phyloP scores from a whole-genome alignment of 73 alveolate species.

The Tetrahymena elliotti region DNA sequence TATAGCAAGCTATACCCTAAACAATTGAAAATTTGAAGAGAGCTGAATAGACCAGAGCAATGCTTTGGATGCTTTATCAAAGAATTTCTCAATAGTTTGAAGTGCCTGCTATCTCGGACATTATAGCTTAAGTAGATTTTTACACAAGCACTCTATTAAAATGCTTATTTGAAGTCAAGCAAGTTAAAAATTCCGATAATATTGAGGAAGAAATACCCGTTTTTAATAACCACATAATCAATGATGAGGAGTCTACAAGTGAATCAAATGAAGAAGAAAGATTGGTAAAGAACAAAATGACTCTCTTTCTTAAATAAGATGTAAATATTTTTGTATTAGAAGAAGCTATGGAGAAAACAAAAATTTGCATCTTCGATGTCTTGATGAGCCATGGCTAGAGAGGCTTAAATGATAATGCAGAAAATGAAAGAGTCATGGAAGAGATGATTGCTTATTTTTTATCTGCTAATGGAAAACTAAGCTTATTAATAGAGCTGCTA shows the following conservation, averaged over 20 bases:
- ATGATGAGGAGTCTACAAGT: neutral
- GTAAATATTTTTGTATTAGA: neutral
- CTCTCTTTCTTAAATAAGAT: neutral
- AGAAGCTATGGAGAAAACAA: neutral
- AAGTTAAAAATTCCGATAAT: neutral
- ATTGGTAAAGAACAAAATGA: neutral
- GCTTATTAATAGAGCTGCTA: neutral
- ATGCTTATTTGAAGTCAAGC: neutral
- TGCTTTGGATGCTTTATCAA: neutral
- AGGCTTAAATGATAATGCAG: neutral
- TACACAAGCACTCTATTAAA: neutral
- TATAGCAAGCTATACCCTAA: neutral
- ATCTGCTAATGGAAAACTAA: neutral
- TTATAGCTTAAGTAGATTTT: neutral
- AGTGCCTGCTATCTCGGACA: neutral
- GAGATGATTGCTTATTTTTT: neutral
- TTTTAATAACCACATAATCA: neutral
- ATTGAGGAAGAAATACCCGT: neutral
- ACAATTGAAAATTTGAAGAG: neutral
- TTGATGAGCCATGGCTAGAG: neutral
- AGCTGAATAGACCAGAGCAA: neutral
- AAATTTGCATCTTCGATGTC: neutral
- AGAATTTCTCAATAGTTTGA: neutral
- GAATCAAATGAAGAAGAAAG: neutral
- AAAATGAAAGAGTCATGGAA: neutral